Evolutionary conservation across 352 stramenopile genomes (phyloP).

Genomic region (Peronosclerospora sorghi): DNA sequence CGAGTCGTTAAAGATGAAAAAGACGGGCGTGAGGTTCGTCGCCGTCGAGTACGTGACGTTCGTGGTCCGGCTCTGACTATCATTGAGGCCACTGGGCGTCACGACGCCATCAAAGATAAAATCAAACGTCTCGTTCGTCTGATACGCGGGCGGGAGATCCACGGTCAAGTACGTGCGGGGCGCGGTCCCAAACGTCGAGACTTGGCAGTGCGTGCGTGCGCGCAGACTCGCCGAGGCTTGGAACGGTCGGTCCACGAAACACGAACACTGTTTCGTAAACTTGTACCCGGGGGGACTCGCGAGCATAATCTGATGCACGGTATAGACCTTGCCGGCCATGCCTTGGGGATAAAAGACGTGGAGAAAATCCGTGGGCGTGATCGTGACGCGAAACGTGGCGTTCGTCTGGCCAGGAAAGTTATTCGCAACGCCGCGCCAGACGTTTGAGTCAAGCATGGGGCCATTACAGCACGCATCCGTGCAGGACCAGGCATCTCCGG

Average conservation of each 20-base stretch:
- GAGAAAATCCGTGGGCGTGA: constrained; percentile 61
- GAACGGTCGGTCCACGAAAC: constrained; percentile 23
- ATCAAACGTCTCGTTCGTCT: constrained; percentile 47
- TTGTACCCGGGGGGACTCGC: constrained; percentile 51
- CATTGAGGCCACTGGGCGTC: constrained; percentile 48
- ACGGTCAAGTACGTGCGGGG: constrained; percentile 58
- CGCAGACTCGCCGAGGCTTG: too few species aligned
- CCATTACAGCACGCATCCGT: constrained; percentile 62
- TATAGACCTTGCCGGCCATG: constrained; percentile 37
- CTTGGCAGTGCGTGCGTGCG: too few species aligned
- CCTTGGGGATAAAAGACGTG: constrained; percentile 43
- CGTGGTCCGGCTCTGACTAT: constrained; percentile 13
- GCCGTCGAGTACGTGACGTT: constrained; percentile 35
- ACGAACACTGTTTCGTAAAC: constrained; percentile 39
- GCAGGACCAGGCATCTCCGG: constrained; percentile 48
- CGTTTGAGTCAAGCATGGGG: constrained; percentile 57
- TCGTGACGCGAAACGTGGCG: constrained; percentile 57
- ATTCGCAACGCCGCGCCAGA: constrained; percentile 45
- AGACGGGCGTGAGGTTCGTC: constrained; percentile 52
- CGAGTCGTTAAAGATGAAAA: constrained; percentile 69
- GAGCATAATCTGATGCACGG: constrained; percentile 66
- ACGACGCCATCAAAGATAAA: constrained; percentile 55
- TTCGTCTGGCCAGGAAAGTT: constrained; percentile 62
- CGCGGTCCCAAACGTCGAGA: constrained; percentile 30
- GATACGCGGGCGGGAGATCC: constrained; percentile 39